Evolutionary conservation across 495 filamentous ascomycete genomes (phyloP), one percentile per base, ranked within the genome.

Genomic region (Neurospora sublineolata): DNA sequence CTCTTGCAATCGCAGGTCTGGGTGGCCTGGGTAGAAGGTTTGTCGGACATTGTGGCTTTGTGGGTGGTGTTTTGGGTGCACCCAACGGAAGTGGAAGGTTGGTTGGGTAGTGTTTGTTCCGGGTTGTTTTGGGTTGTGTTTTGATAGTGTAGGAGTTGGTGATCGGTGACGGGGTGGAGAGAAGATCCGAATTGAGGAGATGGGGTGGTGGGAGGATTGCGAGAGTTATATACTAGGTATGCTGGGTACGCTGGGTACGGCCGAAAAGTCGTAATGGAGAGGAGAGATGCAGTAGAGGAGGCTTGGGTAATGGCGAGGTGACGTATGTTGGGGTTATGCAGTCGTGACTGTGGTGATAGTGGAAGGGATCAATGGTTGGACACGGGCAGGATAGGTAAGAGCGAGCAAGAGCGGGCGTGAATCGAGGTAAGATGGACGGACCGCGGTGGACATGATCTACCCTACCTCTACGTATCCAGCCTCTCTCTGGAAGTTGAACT

Each of bases 1-100:
- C 36, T 37, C 30, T 60, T 23, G 69, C 75, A 78, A 1, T 71
- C 72, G 40, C 76, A 76, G 39, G 52, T 64, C 52, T 64, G 27
- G 3, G 27, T 18, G 11, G 52, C 6, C 27, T 16, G 12, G 27
- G 23, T 12, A 10, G 46, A 27, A 5, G 23, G 20, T 12, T 27
- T 64, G 23, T 64, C 52, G 30, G 52, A 64, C 52, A 64, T 64
- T 36, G 52, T 60, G 4, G 23, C 23, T 60, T 60, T 16, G 12
- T 16, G 11, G 23, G 5, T 46, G 10, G 18, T 44, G 18, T 44
- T 44, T 44, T 44, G 41, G n/a, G 41, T 44, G 41, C 41, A 44
- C 18, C 18, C n/a, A 10, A 42, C 16, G 40, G 16, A 42, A n/a
- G 18, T 20, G 18, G 41, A 44, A 44, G 18, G 41, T 44, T 44